phyloP scores from a whole-genome alignment of 306 rosid genomes.

The Dalbergia cochinchinensis region DNA sequence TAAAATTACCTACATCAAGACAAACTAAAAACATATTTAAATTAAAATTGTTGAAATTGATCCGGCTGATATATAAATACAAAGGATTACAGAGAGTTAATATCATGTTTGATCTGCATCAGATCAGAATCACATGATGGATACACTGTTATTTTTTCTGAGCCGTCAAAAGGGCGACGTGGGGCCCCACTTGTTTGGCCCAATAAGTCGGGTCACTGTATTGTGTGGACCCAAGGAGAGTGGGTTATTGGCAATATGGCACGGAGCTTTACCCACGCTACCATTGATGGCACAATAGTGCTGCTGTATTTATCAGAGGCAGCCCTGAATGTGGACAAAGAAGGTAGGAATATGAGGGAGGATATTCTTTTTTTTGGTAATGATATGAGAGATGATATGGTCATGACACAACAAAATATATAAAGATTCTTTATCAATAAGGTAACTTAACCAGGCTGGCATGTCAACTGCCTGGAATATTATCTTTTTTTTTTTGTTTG shows the following conservation, averaged over 20 bases:
- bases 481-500: no score
- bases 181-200: background rate
- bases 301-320: background rate
- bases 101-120: background rate
- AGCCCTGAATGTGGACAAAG: slow-evolving; percentile 1
- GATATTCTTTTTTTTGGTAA: no score
- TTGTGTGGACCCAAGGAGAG: slow-evolving; percentile 6
- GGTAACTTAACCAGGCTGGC: background rate
- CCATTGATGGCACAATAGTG: background rate
- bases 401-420: background rate
- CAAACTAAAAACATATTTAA: no score
- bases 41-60: no score
- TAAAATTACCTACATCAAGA: no score
- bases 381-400: background rate
- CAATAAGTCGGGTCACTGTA: slow-evolving; percentile 7
- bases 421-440: background rate
- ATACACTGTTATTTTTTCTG: background rate
- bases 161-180: slow-evolving; percentile 38
- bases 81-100: background rate
- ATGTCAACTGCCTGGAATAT: background rate
- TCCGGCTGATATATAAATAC: no score
- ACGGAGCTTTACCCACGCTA: background rate
- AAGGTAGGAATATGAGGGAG: background rate
- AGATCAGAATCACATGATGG: slow-evolving; percentile 34
- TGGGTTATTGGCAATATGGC: background rate